phyloP scores from a whole-genome alignment of 2,329 filamentous ascomycete genomes.

The Massarina eburnea region DNA sequence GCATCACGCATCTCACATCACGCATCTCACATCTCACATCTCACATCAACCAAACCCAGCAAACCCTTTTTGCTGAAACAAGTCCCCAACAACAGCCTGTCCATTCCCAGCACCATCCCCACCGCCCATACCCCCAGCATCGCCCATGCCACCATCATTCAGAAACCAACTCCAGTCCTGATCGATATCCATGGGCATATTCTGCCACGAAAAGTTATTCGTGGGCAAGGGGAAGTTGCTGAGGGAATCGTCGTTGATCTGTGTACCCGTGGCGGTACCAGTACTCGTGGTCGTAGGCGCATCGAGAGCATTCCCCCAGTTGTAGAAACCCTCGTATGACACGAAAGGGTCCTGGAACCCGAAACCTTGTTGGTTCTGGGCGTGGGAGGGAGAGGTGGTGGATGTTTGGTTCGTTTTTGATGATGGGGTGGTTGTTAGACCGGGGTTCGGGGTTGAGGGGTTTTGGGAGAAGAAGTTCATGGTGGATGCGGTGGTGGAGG shows the following conservation, averaged over 20 bases:
- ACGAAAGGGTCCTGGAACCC: conserved; percentile 32
- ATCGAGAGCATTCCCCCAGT: conserved; percentile 28
- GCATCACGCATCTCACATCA: no score
- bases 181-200: conserved; percentile 45
- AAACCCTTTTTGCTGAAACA: conserved; percentile 24
- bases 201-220: conserved; percentile 43
- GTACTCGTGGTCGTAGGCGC: conserved; percentile 6
- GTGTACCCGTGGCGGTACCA: conserved; percentile 6
- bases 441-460: neutral
- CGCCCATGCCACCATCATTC: conserved; percentile 28
- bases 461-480: conserved; percentile 4
- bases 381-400: conserved; percentile 9
- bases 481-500: conserved; percentile 12
- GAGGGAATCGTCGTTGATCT: conserved; percentile 36
- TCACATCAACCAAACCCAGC: conserved; percentile 26
- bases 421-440: conserved; percentile 11
- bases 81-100: conserved; percentile 9
- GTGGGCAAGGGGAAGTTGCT: conserved; percentile 35
- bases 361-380: neutral
- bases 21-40: neutral
- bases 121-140: neutral
- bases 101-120: neutral
- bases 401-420: conserved; percentile 18
- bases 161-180: conserved; percentile 47
- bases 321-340: conserved; percentile 45